phyloP scores from a whole-genome alignment of 1,139 yeast genomes.

The Sugiyamaella castrensis region DNA sequence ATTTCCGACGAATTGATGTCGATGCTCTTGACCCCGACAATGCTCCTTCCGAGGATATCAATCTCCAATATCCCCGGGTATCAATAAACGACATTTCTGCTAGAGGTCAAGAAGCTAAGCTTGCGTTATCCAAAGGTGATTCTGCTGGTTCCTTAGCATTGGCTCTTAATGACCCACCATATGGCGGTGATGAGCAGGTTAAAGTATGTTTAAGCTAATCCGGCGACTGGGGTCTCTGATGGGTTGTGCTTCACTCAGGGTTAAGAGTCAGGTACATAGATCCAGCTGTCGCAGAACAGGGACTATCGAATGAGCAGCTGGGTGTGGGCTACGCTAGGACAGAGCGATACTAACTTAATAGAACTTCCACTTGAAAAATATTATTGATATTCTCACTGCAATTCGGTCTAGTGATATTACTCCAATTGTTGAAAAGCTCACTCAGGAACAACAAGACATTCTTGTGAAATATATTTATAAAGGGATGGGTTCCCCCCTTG shows the following conservation, averaged over 20 bases:
- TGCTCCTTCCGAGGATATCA: slow-evolving; percentile 62
- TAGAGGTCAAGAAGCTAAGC: slow-evolving; percentile 57
- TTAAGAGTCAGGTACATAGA: no score
- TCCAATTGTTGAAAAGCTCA: slow-evolving; percentile 55
- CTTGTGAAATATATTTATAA: slow-evolving; percentile 83
- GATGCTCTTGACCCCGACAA: slow-evolving; percentile 87
- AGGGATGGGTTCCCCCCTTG: slow-evolving; percentile 69
- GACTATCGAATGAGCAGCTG: background rate
- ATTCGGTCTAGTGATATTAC: slow-evolving; percentile 73
- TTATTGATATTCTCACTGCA: slow-evolving; percentile 71
- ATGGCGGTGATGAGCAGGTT: slow-evolving; percentile 62
- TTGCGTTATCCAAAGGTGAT: slow-evolving; percentile 68
- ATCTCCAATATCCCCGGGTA: slow-evolving; percentile 49
- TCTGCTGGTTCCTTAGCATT: slow-evolving; percentile 60
- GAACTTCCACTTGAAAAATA: slow-evolving; percentile 50
- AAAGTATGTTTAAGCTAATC: slow-evolving; percentile 38
- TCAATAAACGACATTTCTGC: slow-evolving; percentile 54
- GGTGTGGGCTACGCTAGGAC: background rate
- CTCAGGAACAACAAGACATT: slow-evolving; percentile 66
- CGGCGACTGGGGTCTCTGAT: background rate
- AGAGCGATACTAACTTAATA: slow-evolving; percentile 9
- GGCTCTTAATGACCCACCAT: slow-evolving; percentile 75
- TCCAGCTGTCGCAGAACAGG: no score
- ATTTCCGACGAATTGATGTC: slow-evolving; percentile 76
- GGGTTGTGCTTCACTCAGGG: background rate